Conservation (phyloP, 202 grass and related monocot species). For the Sporobolus alterniflorus region DNA sequence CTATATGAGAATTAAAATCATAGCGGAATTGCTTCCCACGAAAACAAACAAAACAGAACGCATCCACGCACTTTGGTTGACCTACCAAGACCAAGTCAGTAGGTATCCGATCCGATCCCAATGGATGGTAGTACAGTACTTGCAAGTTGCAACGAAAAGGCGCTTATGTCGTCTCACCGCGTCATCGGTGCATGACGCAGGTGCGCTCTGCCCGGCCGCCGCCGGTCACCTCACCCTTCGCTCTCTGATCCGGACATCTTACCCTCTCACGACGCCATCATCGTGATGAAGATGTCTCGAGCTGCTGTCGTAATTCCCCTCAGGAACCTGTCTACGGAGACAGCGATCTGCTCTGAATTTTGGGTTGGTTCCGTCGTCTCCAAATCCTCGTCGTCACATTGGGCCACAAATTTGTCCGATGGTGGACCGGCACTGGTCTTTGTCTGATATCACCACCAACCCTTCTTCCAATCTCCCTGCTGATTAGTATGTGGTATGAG, state of each 20-base stretch:
- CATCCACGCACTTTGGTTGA: too few relatives aligned
- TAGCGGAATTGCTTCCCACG: too few relatives aligned
- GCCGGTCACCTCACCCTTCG: background rate
- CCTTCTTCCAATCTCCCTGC: background rate
- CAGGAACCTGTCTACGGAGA: conserved; percentile 11
- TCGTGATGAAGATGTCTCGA: background rate
- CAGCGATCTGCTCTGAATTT: background rate
- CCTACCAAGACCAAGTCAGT: too few relatives aligned
- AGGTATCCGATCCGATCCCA: background rate
- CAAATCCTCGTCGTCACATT: conserved; percentile 4
- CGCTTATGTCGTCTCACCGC: background rate
- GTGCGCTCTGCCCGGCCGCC: background rate
- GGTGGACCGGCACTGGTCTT: conserved; percentile 16
- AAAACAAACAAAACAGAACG: too few relatives aligned
- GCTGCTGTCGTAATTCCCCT: conserved; percentile 28
- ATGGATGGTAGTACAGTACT: background rate
- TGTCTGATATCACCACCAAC: background rate
- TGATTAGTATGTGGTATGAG: background rate
- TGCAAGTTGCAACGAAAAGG: conserved; percentile 1
- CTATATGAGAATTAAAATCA: too few relatives aligned
- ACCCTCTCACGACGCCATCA: background rate
- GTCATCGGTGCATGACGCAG: background rate
- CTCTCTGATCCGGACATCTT: background rate
- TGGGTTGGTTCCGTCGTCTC: background rate
- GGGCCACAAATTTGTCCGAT: background rate